Base-by-base conservation (phyloP, 2,329 filamentous ascomycete species). In the Emericellopsis atlantica region DNA sequence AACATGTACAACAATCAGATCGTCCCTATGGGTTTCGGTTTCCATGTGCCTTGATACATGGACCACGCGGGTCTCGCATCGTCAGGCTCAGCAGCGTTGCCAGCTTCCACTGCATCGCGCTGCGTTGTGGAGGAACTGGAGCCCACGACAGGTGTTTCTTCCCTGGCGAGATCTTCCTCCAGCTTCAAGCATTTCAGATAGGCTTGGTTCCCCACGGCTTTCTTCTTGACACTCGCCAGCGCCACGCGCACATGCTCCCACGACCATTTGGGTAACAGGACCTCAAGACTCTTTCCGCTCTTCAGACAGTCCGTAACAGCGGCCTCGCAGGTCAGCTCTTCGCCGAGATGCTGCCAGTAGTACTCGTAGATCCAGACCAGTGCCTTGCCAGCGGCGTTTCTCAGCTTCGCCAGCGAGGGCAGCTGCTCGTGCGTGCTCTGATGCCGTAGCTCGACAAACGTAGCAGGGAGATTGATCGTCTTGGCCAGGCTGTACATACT, bases 401-500 rank as follows among this genome's bases (percentile, higher is more conserved):
- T 75, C 46, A 95, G 66, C 46, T 86, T 79, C 10, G 74, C 69
- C 40, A 95, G 66, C 1, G 81, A 79, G 0, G 89, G 89, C 43
- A 95, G 66, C 55, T 88, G 84, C 58, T 93, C 85, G 58, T 96
- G 89, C 33, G 88, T 93, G 35, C 84, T 85, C 62, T 93, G 84
- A 58, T 95, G 89, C 36, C 89, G 76, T 44, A 93, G 68, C 65
- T 94, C 88, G 41, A 95, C 87, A 59, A 95, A 93, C 0, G 82
- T 81, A 1, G 81, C 77, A 1, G 83, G 82, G 43, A 88, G 62
- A 1, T 75, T 78, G 43, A 86, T 75, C 32, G 70, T 76, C 56
- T 75, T 79, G 44, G 81, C 82, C 21, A 82, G 69, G 34, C 74
- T 70, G 59, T 84, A 82, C 83, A 88, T 87, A 60, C 72, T 81